Evolutionary conservation across 1,284 basidiomycete genomes (phyloP), one percentile per base, ranked within the genome.

Genomic region (Agaricales sp.): DNA sequence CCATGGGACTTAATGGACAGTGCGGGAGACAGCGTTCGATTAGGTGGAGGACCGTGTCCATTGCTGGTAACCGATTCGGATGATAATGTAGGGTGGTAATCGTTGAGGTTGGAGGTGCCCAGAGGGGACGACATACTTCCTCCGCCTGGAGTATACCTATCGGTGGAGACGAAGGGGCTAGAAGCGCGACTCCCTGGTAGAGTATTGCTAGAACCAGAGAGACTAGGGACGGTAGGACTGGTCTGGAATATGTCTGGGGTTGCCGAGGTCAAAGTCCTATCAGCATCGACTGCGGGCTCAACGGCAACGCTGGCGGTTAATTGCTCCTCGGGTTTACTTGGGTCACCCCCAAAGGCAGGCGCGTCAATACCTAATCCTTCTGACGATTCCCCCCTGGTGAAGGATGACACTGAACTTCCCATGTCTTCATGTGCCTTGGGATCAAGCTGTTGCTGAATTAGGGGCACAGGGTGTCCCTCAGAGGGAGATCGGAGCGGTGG

Each of bases 1-100:
- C 18, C 51, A 37, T 53, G 47, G 16, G 52, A 45, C 30, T 50
- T 52, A 4, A 18, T 20, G 23, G 54, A 47, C 45, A 47, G 25
- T 19, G 51, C 41, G 4, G 50, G 46, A 16, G 30, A 44, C 2
- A 39, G 30, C 19, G 23, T 43, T 25, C 16, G 19, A 24, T 13
- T 37, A 2, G 43, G 39, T 4, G 47, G 18, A 21, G 43, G 43
- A 11, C 50, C n/a, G n/a, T 41, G 19, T 20, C 18, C 39, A 16
- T 18, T 41, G 39, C 19, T 41, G 8, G 19, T 18, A 11, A 41
- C 39, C 8, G 16, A 41, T 8, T 41, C 19, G 6, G 39, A n/a
- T 35, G 30, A n/a, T 8, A 35, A 11, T n/a, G 30, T 8, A 35
- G n/a, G n/a, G 16, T 41, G 8, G 16, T 41, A 14, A 30, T 30